Conservation (phyloP, 2,329 filamentous ascomycete species). For the Calonectria hongkongensis region DNA sequence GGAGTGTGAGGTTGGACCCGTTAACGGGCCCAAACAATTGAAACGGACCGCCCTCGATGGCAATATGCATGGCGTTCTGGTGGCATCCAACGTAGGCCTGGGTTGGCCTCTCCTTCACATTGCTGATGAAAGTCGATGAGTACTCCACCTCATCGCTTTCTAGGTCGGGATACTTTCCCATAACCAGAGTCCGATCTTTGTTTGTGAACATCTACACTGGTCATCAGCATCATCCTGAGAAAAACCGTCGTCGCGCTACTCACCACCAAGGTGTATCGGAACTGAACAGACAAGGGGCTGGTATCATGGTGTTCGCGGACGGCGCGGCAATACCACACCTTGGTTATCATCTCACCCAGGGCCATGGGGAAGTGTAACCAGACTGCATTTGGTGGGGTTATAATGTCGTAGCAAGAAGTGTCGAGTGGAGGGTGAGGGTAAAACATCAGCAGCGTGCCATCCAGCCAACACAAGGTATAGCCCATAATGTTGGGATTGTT, state of each 20-base stretch:
- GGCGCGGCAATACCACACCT: not conserved
- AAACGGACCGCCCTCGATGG: no score
- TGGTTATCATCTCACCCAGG: not conserved
- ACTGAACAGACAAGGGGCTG: not conserved
- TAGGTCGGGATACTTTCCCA: not conserved
- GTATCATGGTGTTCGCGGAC: no score
- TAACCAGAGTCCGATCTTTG: not conserved
- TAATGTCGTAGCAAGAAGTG: not conserved
- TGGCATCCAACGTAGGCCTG: not conserved
- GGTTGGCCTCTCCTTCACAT: not conserved
- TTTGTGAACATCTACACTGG: not conserved
- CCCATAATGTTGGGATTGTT: not conserved
- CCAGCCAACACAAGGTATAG: not conserved
- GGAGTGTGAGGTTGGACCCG: not conserved
- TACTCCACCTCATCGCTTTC: not conserved
- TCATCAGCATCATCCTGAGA: not conserved
- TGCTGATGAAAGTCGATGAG: no score
- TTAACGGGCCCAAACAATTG: no score
- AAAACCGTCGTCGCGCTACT: no score
- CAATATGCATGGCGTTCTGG: not conserved
- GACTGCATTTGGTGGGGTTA: not conserved
- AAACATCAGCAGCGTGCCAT: not conserved
- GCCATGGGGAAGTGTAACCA: not conserved
- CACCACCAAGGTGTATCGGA: not conserved
- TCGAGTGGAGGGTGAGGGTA: not conserved